phyloP scores from a whole-genome alignment of 139 green algal genomes.

The Pleodorina starrii region DNA sequence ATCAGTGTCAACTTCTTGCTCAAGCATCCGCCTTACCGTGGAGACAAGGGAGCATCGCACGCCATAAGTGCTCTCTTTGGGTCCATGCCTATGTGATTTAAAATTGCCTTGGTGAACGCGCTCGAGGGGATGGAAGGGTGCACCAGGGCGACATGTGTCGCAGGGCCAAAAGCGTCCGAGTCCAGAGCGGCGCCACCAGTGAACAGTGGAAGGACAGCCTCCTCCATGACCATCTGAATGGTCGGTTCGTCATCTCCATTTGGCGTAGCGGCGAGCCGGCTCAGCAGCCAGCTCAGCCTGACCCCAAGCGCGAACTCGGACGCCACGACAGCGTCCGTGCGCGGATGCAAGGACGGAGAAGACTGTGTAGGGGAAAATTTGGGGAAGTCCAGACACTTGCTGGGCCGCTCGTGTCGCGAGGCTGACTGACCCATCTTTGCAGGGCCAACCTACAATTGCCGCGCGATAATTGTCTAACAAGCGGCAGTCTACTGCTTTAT shows the following conservation, averaged over 20 bases:
- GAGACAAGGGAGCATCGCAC: neutral
- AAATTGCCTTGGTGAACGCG: neutral
- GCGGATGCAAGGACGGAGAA: neutral
- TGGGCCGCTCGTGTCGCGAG: neutral
- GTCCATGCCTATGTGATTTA: neutral
- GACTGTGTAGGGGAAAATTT: neutral
- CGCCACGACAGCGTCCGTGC: neutral
- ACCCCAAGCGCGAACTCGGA: neutral
- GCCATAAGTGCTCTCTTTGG: neutral
- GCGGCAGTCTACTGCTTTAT: too few species aligned
- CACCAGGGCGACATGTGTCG: neutral
- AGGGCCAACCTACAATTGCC: too few species aligned
- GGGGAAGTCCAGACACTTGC: neutral
- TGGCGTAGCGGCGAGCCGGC: neutral
- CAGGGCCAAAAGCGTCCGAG: neutral
- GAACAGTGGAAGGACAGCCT: neutral
- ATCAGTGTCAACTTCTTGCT: too few species aligned
- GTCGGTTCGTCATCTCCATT: neutral
- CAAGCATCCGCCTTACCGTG: neutral
- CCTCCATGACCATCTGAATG: neutral
- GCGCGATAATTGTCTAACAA: too few species aligned
- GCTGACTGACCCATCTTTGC: neutral
- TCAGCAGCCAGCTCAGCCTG: slow-evolving; percentile 4
- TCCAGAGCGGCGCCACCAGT: neutral
- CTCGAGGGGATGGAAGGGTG: neutral